phyloP scores from a whole-genome alignment of 1,139 yeast genomes.

The Candida tetrigidarum region DNA sequence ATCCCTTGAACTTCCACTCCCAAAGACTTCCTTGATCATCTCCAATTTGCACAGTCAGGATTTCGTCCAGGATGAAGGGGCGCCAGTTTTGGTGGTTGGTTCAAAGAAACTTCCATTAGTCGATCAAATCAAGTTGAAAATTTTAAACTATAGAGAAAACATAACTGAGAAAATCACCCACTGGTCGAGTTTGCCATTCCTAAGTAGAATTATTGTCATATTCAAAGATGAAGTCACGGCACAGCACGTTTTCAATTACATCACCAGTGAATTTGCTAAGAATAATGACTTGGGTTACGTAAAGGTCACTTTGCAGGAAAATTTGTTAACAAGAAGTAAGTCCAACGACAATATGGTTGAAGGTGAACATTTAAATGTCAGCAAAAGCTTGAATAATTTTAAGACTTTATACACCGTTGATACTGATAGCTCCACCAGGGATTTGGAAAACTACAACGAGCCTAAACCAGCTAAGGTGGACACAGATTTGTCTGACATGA shows the following conservation, averaged over 20 bases:
- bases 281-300: slow-evolving; percentile 17
- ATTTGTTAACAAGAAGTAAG: slow-evolving; percentile 42
- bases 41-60: slow-evolving; percentile 38
- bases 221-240: slow-evolving; percentile 40
- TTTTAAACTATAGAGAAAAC: slow-evolving; percentile 34
- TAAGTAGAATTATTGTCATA: slow-evolving; percentile 45
- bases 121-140: slow-evolving; percentile 38
- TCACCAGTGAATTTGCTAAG: slow-evolving; percentile 19
- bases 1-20: slow-evolving; percentile 5
- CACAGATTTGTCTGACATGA: slow-evolving; percentile 33
- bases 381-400: slow-evolving; percentile 30
- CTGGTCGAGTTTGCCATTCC: slow-evolving; percentile 51
- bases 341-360: slow-evolving; percentile 36
- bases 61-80: slow-evolving; percentile 25
- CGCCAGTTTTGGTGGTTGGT: slow-evolving; percentile 10
- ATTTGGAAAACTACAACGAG: slow-evolving; percentile 32
- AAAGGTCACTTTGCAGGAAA: slow-evolving; percentile 46
- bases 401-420: slow-evolving; percentile 23
- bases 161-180: slow-evolving; percentile 35
- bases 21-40: slow-evolving; percentile 42
- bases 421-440: slow-evolving; percentile 18
- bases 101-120: slow-evolving; percentile 30
- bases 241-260: slow-evolving; percentile 23
- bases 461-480: slow-evolving; percentile 41
- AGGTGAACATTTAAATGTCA: slow-evolving; percentile 22